These are phyloP conservation scores for Allomyces macrogynus DNA, from an alignment of 192 early-diverging fungal species.

Conservation along the genomic window DNA sequence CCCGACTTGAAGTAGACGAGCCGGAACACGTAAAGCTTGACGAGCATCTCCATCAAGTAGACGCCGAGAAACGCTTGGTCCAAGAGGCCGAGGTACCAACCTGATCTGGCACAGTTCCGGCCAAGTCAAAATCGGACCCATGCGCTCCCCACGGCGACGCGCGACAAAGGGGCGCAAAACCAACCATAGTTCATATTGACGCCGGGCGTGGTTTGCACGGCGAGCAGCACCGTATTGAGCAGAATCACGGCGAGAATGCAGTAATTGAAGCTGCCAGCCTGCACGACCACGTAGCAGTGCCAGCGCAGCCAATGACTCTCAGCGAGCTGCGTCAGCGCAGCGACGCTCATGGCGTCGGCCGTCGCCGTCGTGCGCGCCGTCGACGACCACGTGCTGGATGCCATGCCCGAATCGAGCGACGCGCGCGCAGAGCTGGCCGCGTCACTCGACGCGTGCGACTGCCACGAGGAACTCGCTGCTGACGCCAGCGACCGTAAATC, in stretches of 20 bases:
- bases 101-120: slow-evolving; percentile 2
- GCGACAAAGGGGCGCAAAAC: background rate
- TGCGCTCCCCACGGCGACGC: too few relatives aligned
- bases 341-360: too few relatives aligned
- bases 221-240: slow-evolving; percentile 9
- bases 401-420: too few relatives aligned
- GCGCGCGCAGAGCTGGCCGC: too few relatives aligned
- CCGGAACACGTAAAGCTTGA: slow-evolving; percentile 12
- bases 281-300: slow-evolving; percentile 1
- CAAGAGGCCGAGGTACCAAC: slow-evolving; percentile 12
- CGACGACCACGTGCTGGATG: too few relatives aligned
- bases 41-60: slow-evolving; percentile 11
- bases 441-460: too few relatives aligned
- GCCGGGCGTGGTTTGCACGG: slow-evolving; percentile 6
- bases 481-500: too few relatives aligned
- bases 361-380: too few relatives aligned
- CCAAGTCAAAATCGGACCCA: too few relatives aligned
- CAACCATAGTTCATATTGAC: slow-evolving; percentile 9
- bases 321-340: background rate
- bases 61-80: slow-evolving; percentile 16
- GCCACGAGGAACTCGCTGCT: too few relatives aligned
- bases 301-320: slow-evolving; percentile 2
- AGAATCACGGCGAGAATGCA: slow-evolving; percentile 11
- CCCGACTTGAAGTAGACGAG: slow-evolving; percentile 10
- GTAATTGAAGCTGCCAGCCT: background rate